phyloP scores from a whole-genome alignment of 2,329 filamentous ascomycete genomes.

The Myriosclerotinia duriaeana region DNA sequence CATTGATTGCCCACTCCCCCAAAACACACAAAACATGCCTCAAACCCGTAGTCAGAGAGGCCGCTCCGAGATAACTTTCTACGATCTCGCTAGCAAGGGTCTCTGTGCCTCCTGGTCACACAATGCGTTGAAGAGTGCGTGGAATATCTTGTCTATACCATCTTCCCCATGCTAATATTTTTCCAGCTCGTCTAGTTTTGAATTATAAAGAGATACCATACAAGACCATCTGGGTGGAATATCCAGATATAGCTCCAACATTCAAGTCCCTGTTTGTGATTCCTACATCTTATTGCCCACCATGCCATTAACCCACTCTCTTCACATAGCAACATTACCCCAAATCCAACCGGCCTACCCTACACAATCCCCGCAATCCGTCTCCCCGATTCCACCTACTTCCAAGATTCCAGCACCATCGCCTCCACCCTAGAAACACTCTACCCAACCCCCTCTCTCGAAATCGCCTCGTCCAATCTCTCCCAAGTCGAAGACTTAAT shows the following conservation, averaged over 20 bases:
- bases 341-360: conserved; percentile 37
- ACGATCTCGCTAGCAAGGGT: conserved; percentile 60
- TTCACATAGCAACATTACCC: conserved; percentile 44
- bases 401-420: conserved; percentile 66
- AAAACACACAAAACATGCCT: background rate
- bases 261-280: conserved; percentile 54
- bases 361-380: conserved; percentile 59
- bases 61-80: conserved; percentile 49
- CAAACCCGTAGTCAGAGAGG: background rate
- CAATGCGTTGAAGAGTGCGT: conserved; percentile 69
- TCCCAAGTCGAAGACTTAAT: conserved; percentile 48
- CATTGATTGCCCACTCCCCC: too few relatives aligned
- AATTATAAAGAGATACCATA: conserved; percentile 70
- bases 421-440: conserved; percentile 56
- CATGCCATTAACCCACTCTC: conserved; percentile 18
- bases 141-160: background rate
- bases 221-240: conserved; percentile 68
- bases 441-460: conserved; percentile 53
- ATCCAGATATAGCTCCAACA: conserved; percentile 60
- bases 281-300: background rate
- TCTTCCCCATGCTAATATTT: conserved; percentile 17
- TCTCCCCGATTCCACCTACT: conserved; percentile 55
- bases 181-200: conserved; percentile 54
- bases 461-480: conserved; percentile 55
- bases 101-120: conserved; percentile 57